Evolutionary conservation across 129 eudicot genomes (phyloP), one percentile per base, ranked within the genome.

Genomic region (Flaveria robusta): DNA sequence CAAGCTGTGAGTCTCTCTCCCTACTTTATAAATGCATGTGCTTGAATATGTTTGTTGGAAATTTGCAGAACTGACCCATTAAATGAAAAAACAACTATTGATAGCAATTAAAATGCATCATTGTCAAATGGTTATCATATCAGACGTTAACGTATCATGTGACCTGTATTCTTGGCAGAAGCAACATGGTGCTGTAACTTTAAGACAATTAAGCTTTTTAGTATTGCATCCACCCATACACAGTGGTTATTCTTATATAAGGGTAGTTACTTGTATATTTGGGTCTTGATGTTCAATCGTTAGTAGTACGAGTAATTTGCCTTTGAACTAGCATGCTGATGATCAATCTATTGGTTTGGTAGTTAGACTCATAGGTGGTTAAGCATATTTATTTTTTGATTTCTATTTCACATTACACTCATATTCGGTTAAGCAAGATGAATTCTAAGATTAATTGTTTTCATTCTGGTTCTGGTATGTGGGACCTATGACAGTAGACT

Each of bases 1-100:
- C 54, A 72, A 72, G 39, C 26, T 41, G 64, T 47, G 59, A 79
- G 77, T 70, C 66, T 41, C 41, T 14, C 16, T 8, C 9, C 55
- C 9, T 34, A 4, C 43, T 20, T 71, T 71, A 18, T 22, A 14
- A 20, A 20, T 47, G 31, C 58, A 47, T 65, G 22, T 45, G 43
- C 31, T 19, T 9, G 7, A 26, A 16, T 24, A 16, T 15, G 5
- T 14, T 31, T 9, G 47, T 50, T 66, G 31, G 22, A 19, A 65
- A 7, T 52, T 41, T 37, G 54, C 65, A 5, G 14, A 46, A 15
- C 1, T 70, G 20, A 29, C 60, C 15, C 20, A 12, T 43, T n/a
- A 16, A 34, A 4, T 34, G 39, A 66, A 76, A 50, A 0, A 6
- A 47, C 55, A 24, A 20, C 5, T 1, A 9, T 46, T 19, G 50